These are phyloP conservation scores for Candida insectorum DNA, from an alignment of 805 yeast species.

Conservation along the genomic window DNA sequence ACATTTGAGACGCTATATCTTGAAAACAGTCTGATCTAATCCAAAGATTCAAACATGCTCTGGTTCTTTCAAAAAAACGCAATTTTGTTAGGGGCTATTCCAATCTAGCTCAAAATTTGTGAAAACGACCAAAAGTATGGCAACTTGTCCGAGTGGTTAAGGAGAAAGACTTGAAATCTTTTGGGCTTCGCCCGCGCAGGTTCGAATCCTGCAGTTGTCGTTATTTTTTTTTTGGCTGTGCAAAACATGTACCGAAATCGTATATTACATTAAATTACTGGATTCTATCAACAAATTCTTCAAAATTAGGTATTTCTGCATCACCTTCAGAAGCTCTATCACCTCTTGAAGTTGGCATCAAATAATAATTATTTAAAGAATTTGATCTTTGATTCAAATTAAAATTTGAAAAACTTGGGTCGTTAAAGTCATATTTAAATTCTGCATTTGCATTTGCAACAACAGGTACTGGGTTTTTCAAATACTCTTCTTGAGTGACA, in stretches of 20 bases:
- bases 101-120: too few relatives aligned
- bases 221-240: constrained; percentile 20
- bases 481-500: constrained; percentile 3
- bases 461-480: neutral
- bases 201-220: constrained; percentile 51
- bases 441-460: neutral
- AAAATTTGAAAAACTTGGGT: constrained; percentile 7
- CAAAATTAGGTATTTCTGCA: constrained; percentile 10
- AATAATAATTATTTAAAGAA: constrained; percentile 8
- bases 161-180: constrained; percentile 48
- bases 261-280: constrained; percentile 3
- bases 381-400: constrained; percentile 6
- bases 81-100: too few relatives aligned
- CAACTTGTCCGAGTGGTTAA: constrained; percentile 49
- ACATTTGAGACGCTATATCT: too few relatives aligned
- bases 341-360: constrained; percentile 7
- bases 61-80: too few relatives aligned
- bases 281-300: constrained; percentile 12
- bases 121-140: too few relatives aligned
- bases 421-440: constrained; percentile 9
- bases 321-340: constrained; percentile 3
- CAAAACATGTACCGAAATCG: too few relatives aligned
- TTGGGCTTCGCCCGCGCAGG: constrained; percentile 52
- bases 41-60: too few relatives aligned
- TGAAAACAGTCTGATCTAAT: too few relatives aligned